Evolutionary conservation across 495 filamentous ascomycete species (phyloP), one percentile per base, ranked within the genome.

Genomic region (Oleoguttula mirabilis): DNA sequence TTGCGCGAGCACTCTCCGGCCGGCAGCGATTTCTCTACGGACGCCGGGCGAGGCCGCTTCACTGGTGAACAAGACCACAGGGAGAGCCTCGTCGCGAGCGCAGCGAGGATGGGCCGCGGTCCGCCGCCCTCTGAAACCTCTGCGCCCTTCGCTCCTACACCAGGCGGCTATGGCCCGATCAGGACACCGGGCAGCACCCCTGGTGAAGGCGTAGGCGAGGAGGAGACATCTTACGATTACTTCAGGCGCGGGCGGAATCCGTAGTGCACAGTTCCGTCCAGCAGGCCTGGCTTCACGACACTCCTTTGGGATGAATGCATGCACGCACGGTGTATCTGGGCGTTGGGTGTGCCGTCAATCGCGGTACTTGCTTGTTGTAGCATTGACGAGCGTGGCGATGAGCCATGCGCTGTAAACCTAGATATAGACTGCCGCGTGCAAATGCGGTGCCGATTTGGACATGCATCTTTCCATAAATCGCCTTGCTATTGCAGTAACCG

Each of bases 51-150:
- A 7, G 12, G 7, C 7, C 7, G 19, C 16, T 6, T 7, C 7
- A 7, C 16, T 15, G 32, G 32, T 19, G 32, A 35, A 19, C 8
- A 57, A 43, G 19, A 52, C 31, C 39, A 43, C 39, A 20, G 41
- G 10, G 48, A 55, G 7, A 36, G 41, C 1, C 27, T 62, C 16
- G 39, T 61, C 5, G 20, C 39, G 4, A 42, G 47, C 19, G 60
- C 60, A 30, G 55, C 58, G 34, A 47, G 57, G 11, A 61, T 62
- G 58, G 61, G 59, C 4, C 30, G 20, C 16, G 38, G 39, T 45
- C 39, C 45, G 48, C 43, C 47, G 19, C 39, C 45, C 10, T 21
- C 22, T 5, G 22, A 30, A 28, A 44, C 43, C 12, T 28, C 25
- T 7, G 25, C 7, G 20, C 36, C 30, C 23, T 28, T 32, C 20